Evolutionary conservation across 495 filamentous ascomycete species (phyloP).

Genomic region (Zalerion maritima): DNA sequence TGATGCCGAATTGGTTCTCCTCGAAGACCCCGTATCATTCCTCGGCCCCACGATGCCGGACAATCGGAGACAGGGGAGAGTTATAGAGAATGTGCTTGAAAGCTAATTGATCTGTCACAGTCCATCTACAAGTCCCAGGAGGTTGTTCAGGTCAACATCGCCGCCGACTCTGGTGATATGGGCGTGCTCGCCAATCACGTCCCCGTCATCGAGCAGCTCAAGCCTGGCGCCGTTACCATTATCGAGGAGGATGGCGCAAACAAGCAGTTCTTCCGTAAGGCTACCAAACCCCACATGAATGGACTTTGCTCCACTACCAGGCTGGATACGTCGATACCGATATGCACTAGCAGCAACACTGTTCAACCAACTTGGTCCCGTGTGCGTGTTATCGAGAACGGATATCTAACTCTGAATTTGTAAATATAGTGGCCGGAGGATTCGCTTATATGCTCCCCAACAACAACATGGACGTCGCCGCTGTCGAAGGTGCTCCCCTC

Average conservation of each 20-base stretch:
- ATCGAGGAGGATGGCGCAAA: slow-evolving; percentile 78
- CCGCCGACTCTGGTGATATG: slow-evolving; percentile 97
- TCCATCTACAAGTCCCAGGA: slow-evolving; percentile 47
- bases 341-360: slow-evolving; percentile 9
- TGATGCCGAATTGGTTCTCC: neutral
- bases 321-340: slow-evolving; percentile 3
- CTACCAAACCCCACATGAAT: slow-evolving; percentile 2
- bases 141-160: slow-evolving; percentile 92
- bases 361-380: neutral
- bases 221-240: slow-evolving; percentile 87
- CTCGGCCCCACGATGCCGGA: slow-evolving; percentile 7
- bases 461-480: slow-evolving; percentile 92
- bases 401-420: too few species aligned
- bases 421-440: slow-evolving; percentile 68
- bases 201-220: slow-evolving; percentile 96
- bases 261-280: slow-evolving; percentile 98
- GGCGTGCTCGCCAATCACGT: slow-evolving; percentile 98
- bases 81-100: too few species aligned
- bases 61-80: slow-evolving; percentile 4
- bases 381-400: neutral
- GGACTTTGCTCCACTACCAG: slow-evolving; percentile 8
- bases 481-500: slow-evolving; percentile 82
- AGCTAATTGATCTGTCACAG: slow-evolving; percentile 33
- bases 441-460: slow-evolving; percentile 95
- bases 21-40: slow-evolving; percentile 5